Conservation (phyloP, 345 rosid species). For the Carallia pectinifolia region DNA sequence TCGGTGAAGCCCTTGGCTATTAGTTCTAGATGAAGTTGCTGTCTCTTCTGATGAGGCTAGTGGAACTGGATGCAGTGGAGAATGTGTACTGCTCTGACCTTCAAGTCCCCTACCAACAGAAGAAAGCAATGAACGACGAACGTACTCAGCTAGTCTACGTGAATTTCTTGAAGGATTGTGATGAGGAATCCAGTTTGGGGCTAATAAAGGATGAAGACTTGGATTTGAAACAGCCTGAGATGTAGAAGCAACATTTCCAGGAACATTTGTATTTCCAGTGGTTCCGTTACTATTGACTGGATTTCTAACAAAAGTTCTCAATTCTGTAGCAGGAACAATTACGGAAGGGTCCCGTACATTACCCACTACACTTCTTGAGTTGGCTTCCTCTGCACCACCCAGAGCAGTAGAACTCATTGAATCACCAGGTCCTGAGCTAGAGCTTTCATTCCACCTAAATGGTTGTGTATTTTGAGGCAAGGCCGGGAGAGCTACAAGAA, state of each 20-base stretch:
- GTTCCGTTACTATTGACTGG: conserved; percentile 36
- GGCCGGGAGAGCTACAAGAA: conserved; percentile 43
- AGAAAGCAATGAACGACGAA: conserved; percentile 66
- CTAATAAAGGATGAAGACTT: conserved; percentile 49
- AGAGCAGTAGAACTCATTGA: conserved; percentile 40
- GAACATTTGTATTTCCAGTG: conserved; percentile 32
- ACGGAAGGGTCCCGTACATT: conserved; percentile 50
- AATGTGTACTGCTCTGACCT: conserved; percentile 43
- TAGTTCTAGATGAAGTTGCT: conserved; percentile 47
- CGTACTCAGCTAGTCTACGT: conserved; percentile 62
- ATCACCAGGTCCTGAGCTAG: conserved; percentile 41
- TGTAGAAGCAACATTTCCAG: conserved; percentile 52
- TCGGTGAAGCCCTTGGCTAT: conserved; percentile 42
- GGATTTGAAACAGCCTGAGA: conserved; percentile 45
- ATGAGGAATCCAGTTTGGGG: conserved; percentile 47
- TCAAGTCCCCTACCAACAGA: conserved; percentile 46
- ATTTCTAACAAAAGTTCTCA: conserved; percentile 38
- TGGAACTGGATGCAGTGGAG: conserved; percentile 35
- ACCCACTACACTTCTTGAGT: conserved; percentile 42
- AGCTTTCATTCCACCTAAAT: conserved; percentile 52
- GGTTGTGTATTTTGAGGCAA: conserved; percentile 51
- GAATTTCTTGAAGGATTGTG: conserved; percentile 50
- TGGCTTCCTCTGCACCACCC: conserved; percentile 44
- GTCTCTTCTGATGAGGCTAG: conserved; percentile 44
- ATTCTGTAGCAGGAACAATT: conserved; percentile 48